Conservation (phyloP, 495 filamentous ascomycete species). For the Aspergillus incahuasiensis region DNA sequence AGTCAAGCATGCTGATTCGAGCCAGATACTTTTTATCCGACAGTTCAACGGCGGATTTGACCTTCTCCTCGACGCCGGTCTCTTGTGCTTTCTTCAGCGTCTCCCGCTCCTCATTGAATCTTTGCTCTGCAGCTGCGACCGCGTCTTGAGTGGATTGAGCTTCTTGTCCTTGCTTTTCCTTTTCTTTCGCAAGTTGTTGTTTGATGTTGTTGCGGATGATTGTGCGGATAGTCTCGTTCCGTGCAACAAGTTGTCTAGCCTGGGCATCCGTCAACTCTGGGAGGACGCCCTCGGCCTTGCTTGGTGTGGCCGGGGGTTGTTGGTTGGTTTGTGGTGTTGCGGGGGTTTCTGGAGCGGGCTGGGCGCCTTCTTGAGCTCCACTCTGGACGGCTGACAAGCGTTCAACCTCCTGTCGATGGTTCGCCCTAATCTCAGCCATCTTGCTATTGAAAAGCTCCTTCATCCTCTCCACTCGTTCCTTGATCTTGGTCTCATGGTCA, state of each 20-base stretch:
- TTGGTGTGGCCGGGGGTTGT: constrained; percentile 25
- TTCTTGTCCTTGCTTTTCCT: constrained; percentile 54
- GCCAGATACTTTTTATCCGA: constrained; percentile 59
- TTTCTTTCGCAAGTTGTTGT: constrained; percentile 50
- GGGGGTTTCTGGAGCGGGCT: constrained; percentile 43
- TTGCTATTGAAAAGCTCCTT: constrained; percentile 66
- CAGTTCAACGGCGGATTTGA: constrained; percentile 42
- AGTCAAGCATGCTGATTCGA: constrained; percentile 77
- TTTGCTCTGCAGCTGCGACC: constrained; percentile 35
- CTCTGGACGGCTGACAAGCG: constrained; percentile 61
- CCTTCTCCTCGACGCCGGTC: constrained; percentile 34
- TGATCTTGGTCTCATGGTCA: constrained; percentile 53
- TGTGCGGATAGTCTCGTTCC: constrained; percentile 57
- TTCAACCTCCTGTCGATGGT: constrained; percentile 55
- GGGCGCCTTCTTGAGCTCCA: constrained; percentile 16
- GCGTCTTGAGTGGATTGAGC: constrained; percentile 28
- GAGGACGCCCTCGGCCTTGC: constrained; percentile 19
- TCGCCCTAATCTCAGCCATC: constrained; percentile 55
- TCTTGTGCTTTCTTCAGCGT: constrained; percentile 59
- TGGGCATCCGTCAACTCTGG: constrained; percentile 53
- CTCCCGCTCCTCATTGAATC: constrained; percentile 54
- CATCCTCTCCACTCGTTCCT: constrained; percentile 65
- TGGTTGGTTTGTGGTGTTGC: constrained; percentile 24
- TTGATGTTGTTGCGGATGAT: constrained; percentile 68
- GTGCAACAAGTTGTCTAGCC: constrained; percentile 58